Percentiles rank a stretch among this genome's conserved stretches.
These are phyloP conservation scores for Wallacemonas sp. DNA, from an alignment of 208 protist genomes.

Conservation along the genomic window DNA sequence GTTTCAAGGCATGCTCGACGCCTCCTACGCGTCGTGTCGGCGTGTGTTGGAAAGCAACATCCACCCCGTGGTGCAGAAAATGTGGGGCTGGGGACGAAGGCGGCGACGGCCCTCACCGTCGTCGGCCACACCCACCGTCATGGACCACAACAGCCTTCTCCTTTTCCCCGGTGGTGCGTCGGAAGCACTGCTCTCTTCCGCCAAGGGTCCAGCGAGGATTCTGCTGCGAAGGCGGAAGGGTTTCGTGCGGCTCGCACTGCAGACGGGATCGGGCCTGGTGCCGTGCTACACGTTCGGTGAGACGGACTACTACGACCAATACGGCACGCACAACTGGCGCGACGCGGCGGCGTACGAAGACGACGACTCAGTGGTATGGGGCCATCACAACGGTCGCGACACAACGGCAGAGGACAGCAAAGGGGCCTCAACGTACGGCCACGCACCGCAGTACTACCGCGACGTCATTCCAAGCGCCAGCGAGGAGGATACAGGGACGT, in stretches of 20 bases:
- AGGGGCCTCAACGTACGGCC: too few relatives aligned
- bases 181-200: conserved; percentile 38
- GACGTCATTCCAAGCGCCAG: neutral
- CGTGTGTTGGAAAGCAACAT: conserved; percentile 34
- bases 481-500: neutral
- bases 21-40: conserved; percentile 36
- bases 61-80: conserved; percentile 11
- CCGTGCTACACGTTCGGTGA: conserved; percentile 57
- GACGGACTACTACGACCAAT: conserved; percentile 49
- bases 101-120: neutral
- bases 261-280: conserved; percentile 36
- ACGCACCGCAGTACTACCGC: neutral
- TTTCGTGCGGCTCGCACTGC: conserved; percentile 45
- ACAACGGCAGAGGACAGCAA: neutral
- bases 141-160: conserved; percentile 34
- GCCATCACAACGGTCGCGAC: neutral
- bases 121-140: conserved; percentile 1
- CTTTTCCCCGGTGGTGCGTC: conserved; percentile 54
- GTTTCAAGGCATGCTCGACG: conserved; percentile 46
- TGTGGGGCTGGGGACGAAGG: neutral
- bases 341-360: conserved; percentile 19
- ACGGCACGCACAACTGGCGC: conserved; percentile 16
- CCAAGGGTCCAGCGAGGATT: conserved; percentile 29
- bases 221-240: conserved; percentile 45
- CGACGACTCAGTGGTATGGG: conserved; percentile 17